Base-by-base conservation (phyloP, 1,284 basidiomycete genomes). In the Trametes pubescens region DNA sequence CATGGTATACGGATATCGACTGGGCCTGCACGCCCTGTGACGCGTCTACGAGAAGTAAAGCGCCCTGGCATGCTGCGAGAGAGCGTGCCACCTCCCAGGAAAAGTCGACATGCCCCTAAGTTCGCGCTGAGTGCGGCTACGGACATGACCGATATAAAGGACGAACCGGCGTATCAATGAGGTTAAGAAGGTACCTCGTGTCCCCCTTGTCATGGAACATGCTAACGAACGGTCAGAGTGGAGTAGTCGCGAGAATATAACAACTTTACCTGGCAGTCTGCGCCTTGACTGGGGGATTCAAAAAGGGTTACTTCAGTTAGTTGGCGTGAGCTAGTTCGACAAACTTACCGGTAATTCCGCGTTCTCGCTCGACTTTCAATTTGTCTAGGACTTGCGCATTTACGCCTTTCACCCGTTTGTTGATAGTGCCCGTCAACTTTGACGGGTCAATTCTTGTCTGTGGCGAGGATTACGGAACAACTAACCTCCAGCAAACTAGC, bases 21-120 rank as follows among this genome's bases (percentile, higher is more conserved):
- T 99, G 98, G 0, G 98, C 97, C 78, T 99, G 98, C 6, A 99
- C 91, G 14, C 97, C 97, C 82, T 99, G 97, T 49, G 95, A 96
- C 14, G 96, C 95, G 74, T 99, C 97, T 0, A 99, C 95, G 2
- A 92, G 84, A 14, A 99, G 81, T 52, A 99, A 77, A 4, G 95
- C 97, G 21, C 96, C 96, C 79, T 99, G 94, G 71, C 94, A 98
- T 37, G 96, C 96, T 1, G 95, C 91, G 29, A 99, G 81, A 47
- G 94, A 96, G 51, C 98, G 88, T 16, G 94, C 92, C 11, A 99
- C 95, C 78, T 99, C 98, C 88, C 96, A 97, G 64, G 93, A 88
- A 78, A 98, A 98, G 80, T 98, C 96, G 53, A 98, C 96, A 78
- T 98, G 96, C 4, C 96, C 96, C 89, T 92, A 66, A 16, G 53